phyloP scores from a whole-genome alignment of 192 early-diverging fungal species.

The Backusella psychrophila region DNA sequence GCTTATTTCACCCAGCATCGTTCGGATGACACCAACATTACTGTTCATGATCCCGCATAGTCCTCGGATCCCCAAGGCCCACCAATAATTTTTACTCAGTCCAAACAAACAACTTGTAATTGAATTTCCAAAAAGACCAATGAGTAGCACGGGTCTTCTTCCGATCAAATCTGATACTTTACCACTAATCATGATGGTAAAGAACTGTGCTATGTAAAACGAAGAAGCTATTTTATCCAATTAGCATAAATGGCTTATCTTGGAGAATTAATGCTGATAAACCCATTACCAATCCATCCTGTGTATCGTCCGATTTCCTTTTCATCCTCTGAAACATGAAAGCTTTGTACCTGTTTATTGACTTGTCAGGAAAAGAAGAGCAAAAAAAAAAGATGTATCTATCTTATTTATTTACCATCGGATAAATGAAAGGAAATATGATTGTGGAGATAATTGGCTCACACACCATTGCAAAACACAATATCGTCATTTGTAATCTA shows the following conservation, averaged over 20 bases:
- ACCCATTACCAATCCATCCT: conserved; percentile 54
- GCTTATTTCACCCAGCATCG: conserved; percentile 81
- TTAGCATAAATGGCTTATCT: background rate
- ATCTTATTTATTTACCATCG: conserved; percentile 51
- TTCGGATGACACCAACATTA: conserved; percentile 80
- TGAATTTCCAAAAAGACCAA: conserved; percentile 76
- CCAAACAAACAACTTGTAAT: conserved; percentile 77
- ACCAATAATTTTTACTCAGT: conserved; percentile 47
- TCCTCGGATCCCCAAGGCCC: conserved; percentile 60
- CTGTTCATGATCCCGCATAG: conserved; percentile 72
- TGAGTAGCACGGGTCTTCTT: conserved; percentile 73
- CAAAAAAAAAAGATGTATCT: background rate
- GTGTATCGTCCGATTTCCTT: conserved; percentile 82
- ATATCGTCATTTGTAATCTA: conserved; percentile 42
- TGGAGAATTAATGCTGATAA: no score
- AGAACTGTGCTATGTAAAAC: conserved; percentile 71
- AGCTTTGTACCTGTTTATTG: conserved; percentile 53
- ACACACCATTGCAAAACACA: conserved; percentile 48
- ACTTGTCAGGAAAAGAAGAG: background rate
- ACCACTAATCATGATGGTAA: conserved; percentile 68
- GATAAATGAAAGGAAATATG: conserved; percentile 83
- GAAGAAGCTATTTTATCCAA: conserved; percentile 43
- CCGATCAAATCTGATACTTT: conserved; percentile 76
- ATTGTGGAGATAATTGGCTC: conserved; percentile 72
- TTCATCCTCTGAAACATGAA: conserved; percentile 64